Conservation (phyloP, 2,329 filamentous ascomycete species). For the Diplodia intermedia region DNA sequence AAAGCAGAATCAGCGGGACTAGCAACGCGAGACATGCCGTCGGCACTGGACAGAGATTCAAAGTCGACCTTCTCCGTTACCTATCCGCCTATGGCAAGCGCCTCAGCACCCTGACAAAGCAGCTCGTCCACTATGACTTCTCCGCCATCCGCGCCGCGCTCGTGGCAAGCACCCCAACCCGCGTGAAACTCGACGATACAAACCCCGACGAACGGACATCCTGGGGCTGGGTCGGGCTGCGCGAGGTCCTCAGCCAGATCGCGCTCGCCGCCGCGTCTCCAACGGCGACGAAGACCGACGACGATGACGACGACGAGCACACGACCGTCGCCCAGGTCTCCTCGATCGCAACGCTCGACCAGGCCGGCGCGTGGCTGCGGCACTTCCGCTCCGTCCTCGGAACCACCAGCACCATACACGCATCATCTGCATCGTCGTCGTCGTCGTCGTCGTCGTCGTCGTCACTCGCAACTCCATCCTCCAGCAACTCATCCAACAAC, state of each 20-base stretch:
- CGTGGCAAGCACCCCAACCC: conserved; percentile 79
- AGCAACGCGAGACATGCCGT: conserved; percentile 38
- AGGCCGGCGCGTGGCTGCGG: conserved; percentile 74
- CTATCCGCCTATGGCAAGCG: conserved; percentile 71
- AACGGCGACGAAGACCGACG: conserved; percentile 54
- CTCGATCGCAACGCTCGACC: conserved; percentile 80
- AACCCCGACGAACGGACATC: conserved; percentile 58
- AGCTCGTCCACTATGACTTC: conserved; percentile 73
- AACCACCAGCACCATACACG: conserved; percentile 37
- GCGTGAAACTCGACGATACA: conserved; percentile 58
- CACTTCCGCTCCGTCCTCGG: conserved; percentile 60
- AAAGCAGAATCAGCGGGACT: no score
- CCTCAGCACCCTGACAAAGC: conserved; percentile 61
- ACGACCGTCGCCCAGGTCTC: conserved; percentile 72
- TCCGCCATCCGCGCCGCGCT: conserved; percentile 71
- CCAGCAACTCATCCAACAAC: neutral
- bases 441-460: neutral
- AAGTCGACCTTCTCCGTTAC: conserved; percentile 76
- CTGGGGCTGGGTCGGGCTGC: conserved; percentile 80
- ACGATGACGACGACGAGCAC: conserved; percentile 30
- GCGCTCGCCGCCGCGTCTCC: conserved; percentile 52
- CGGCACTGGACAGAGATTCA: conserved; percentile 75
- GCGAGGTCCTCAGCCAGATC: conserved; percentile 60
- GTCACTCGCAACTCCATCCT: neutral
- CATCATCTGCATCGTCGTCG: neutral